These are phyloP conservation scores for Penicillium crystallinum DNA, from an alignment of 495 filamentous ascomycete species.

Conservation along the genomic window DNA sequence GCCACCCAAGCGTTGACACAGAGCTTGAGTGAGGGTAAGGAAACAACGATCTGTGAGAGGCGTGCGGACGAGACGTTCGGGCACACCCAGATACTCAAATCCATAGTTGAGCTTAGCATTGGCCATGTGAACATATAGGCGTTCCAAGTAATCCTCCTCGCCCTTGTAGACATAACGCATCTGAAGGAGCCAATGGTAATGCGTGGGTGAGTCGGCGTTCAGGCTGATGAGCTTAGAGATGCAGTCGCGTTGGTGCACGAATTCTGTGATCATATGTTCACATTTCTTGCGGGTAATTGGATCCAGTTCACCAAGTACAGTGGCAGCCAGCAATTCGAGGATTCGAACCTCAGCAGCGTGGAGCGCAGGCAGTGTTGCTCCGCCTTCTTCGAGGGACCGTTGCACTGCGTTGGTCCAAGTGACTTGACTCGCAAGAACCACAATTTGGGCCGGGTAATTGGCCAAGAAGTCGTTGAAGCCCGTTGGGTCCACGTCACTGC, in stretches of 20 bases:
- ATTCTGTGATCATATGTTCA: constrained; percentile 98
- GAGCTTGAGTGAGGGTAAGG: constrained; percentile 90
- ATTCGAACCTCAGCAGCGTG: constrained; percentile 73
- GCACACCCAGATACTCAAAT: constrained; percentile 95
- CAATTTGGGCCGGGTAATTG: constrained; percentile 85
- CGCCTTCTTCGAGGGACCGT: constrained; percentile 63
- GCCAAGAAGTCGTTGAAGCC: constrained; percentile 72
- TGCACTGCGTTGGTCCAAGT: constrained; percentile 89
- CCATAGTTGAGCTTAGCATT: constrained; percentile 94
- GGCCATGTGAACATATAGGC: constrained; percentile 91
- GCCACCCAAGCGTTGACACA: constrained; percentile 90
- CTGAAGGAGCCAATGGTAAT: constrained; percentile 92
- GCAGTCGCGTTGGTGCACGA: constrained; percentile 91
- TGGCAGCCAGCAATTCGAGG: constrained; percentile 74
- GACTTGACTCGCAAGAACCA: constrained; percentile 90
- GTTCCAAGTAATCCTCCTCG: constrained; percentile 74
- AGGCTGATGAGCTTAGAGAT: constrained; percentile 75
- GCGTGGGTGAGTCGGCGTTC: constrained; percentile 69
- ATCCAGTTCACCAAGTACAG: constrained; percentile 87
- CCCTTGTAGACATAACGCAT: constrained; percentile 91
- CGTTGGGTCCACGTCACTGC: constrained; percentile 56
- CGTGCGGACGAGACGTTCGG: constrained; percentile 91
- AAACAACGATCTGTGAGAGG: constrained; percentile 97
- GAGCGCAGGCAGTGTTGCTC: constrained; percentile 57
- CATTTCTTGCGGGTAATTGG: constrained; percentile 87